Conservation (phyloP, 805 yeast species). For the Sugiyamaella floridensis region DNA sequence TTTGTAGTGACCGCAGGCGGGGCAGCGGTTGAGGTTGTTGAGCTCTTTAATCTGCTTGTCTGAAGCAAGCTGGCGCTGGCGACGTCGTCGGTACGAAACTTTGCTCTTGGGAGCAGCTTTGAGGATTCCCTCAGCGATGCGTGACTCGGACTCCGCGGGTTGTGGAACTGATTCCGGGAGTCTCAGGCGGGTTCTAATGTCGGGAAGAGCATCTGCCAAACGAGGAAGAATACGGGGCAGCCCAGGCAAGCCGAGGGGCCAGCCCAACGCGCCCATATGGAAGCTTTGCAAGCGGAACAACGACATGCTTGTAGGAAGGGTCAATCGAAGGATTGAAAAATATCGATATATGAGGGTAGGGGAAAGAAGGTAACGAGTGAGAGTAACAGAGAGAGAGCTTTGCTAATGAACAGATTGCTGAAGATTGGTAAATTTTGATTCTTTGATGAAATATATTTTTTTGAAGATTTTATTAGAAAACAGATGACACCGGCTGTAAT, state of each 20-base stretch:
- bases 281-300: background rate
- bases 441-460: no score
- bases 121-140: slow-evolving; percentile 60
- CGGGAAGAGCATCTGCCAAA: slow-evolving; percentile 9
- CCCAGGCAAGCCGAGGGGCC: slow-evolving; percentile 6
- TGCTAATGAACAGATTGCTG: no score
- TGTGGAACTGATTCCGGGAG: slow-evolving; percentile 4
- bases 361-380: background rate
- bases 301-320: background rate
- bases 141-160: background rate
- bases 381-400: no score
- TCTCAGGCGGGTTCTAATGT: slow-evolving; percentile 9
- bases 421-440: no score
- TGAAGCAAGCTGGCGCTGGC: slow-evolving; percentile 76
- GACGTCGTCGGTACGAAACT: slow-evolving; percentile 76
- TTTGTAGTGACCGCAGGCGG: slow-evolving; percentile 90
- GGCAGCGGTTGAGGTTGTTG: slow-evolving; percentile 79
- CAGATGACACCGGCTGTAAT: no score
- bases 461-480: no score
- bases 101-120: slow-evolving; percentile 94
- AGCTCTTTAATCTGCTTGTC: slow-evolving; percentile 71
- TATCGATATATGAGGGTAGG: background rate
- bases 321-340: background rate
- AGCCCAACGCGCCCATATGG: background rate
- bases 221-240: slow-evolving; percentile 14